A percentile compares a stretch with the other conserved stretches of the same genome.
These are phyloP conservation scores for Leccinum barrowsii DNA, from an alignment of 768 basidiomycete genomes.

Conservation along the genomic window DNA sequence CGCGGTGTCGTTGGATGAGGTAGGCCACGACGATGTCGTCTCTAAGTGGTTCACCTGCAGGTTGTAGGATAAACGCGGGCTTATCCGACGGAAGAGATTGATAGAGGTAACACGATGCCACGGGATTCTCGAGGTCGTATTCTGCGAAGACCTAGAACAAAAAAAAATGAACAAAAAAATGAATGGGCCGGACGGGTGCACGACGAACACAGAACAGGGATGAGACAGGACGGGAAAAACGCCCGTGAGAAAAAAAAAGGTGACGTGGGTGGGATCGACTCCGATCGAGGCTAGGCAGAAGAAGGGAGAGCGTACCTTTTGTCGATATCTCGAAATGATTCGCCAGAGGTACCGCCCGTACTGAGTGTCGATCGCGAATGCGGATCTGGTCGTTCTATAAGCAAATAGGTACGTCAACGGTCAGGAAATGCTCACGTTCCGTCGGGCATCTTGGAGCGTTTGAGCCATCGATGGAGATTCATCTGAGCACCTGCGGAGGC, in stretches of 20 bases:
- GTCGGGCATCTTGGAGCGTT: conserved; percentile 20
- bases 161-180: background rate
- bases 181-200: background rate
- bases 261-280: background rate
- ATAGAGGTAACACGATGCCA: conserved; percentile 24
- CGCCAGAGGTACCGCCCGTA: conserved; percentile 28
- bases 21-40: conserved; percentile 31
- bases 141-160: conserved; percentile 21
- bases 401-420: background rate
- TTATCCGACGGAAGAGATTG: background rate
- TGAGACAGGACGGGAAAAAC: background rate
- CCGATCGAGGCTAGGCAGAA: background rate
- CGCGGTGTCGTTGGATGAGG: conserved; percentile 25
- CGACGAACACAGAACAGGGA: background rate
- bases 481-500: background rate
- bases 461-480: conserved; percentile 28
- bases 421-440: conserved; percentile 22
- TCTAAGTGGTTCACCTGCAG: conserved; percentile 23
- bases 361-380: conserved; percentile 21
- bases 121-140: conserved; percentile 19
- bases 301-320: conserved; percentile 15
- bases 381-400: conserved; percentile 6
- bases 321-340: conserved; percentile 18
- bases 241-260: background rate
- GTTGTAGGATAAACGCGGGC: conserved; percentile 24